These are phyloP conservation scores for Diaporthe citriasiana DNA, from an alignment of 2,329 filamentous ascomycete species.

Conservation along the genomic window DNA sequence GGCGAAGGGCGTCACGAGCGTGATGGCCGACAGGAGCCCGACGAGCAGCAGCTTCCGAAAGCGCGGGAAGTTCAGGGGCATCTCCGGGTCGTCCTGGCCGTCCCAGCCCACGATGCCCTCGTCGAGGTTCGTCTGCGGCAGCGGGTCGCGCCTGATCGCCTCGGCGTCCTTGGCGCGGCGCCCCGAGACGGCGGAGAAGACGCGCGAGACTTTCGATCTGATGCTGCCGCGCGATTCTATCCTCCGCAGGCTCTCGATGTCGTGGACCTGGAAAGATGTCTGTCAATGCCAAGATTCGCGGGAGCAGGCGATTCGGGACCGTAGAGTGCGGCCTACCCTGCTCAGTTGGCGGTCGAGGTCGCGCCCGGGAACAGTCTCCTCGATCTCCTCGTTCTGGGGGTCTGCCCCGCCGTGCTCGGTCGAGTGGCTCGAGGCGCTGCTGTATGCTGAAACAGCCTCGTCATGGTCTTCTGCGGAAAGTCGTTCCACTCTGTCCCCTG, in stretches of 20 bases:
- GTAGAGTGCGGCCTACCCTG: slow-evolving; percentile 41
- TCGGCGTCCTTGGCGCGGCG: slow-evolving; percentile 45
- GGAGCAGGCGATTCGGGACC: not conserved
- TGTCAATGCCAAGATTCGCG: slow-evolving; percentile 7
- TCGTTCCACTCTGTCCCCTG: not conserved
- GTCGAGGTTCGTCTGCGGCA: slow-evolving; percentile 66
- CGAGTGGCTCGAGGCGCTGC: slow-evolving; percentile 21
- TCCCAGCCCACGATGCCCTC: slow-evolving; percentile 73
- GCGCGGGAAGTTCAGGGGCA: slow-evolving; percentile 70
- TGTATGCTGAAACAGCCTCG: slow-evolving; percentile 15
- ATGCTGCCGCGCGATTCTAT: slow-evolving; percentile 46
- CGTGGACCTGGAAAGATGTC: slow-evolving; percentile 37
- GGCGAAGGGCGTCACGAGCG: slow-evolving; percentile 75
- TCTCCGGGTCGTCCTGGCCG: slow-evolving; percentile 67
- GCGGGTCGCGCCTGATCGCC: slow-evolving; percentile 51
- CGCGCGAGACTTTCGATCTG: slow-evolving; percentile 47
- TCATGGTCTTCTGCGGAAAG: not conserved
- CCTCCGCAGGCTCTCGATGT: slow-evolving; percentile 42
- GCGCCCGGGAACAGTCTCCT: slow-evolving; percentile 49
- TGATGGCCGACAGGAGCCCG: slow-evolving; percentile 70
- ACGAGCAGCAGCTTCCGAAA: slow-evolving; percentile 71
- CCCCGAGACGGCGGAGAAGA: slow-evolving; percentile 48
- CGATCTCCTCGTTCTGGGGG: slow-evolving; percentile 50
- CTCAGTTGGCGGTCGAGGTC: slow-evolving; percentile 49
- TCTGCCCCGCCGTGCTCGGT: slow-evolving; percentile 43